Percentiles rank a stretch among this genome's conserved stretches.
These are phyloP conservation scores for Glonium stellatum DNA, from an alignment of 495 filamentous ascomycete species.

Conservation along the genomic window DNA sequence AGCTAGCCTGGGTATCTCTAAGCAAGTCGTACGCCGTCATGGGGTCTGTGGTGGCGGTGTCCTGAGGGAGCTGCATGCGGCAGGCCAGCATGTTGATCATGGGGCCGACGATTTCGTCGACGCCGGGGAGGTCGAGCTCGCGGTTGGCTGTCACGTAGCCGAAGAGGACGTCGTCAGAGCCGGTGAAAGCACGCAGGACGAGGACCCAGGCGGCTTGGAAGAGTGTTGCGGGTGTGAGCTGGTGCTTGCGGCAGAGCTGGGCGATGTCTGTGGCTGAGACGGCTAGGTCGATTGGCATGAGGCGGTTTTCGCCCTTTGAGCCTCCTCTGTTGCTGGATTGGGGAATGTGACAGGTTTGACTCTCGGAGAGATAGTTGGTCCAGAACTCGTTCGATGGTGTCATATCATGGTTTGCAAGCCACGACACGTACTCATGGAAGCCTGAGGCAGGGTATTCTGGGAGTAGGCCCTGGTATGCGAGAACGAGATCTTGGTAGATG, in stretches of 20 bases:
- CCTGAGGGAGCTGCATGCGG: conserved; percentile 6
- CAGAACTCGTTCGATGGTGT: conserved; percentile 44
- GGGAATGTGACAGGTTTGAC: conserved; percentile 49
- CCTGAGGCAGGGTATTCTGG: conserved; percentile 35
- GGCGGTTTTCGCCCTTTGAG: conserved; percentile 8
- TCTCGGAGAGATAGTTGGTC: conserved; percentile 42
- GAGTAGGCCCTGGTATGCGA: conserved; percentile 42
- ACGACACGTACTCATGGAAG: conserved; percentile 48
- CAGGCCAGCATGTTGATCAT: conserved; percentile 38
- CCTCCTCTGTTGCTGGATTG: not conserved
- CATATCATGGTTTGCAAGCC: conserved; percentile 33
- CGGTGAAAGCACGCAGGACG: conserved; percentile 10
- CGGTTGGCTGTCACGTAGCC: conserved; percentile 34
- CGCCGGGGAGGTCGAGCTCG: conserved; percentile 40
- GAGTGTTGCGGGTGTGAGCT: conserved; percentile 14
- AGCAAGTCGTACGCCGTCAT: not conserved
- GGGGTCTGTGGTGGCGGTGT: conserved; percentile 4
- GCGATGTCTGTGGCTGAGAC: conserved; percentile 6
- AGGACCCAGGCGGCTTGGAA: conserved; percentile 20
- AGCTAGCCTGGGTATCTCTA: conserved; percentile 2
- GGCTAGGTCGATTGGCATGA: conserved; percentile 6
- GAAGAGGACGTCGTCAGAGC: conserved; percentile 10
- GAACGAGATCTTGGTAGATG: conserved; percentile 43
- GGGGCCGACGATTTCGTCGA: conserved; percentile 44
- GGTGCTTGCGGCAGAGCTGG: conserved; percentile 2